Percentiles rank a stretch among this genome's conserved stretches.
phyloP scores from a whole-genome alignment of 441 rosid genomes.

The Kokia cookei region DNA sequence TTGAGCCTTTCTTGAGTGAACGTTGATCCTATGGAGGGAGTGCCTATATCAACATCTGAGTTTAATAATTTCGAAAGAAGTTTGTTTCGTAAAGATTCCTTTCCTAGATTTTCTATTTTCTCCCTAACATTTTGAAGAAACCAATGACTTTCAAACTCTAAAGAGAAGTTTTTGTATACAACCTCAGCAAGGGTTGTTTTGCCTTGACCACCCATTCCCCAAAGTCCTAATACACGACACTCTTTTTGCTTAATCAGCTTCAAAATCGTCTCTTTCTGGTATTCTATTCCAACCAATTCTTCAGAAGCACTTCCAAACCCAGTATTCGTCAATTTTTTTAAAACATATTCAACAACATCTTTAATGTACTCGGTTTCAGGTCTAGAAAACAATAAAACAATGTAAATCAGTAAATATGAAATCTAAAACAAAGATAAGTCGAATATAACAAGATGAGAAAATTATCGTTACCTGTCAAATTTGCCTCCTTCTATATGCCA shows the following conservation, averaged over 20 bases:
- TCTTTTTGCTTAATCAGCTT: conserved; percentile 3
- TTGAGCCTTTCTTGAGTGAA: conserved; percentile 12
- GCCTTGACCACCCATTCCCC: conserved; percentile 28
- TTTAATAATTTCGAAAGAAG: conserved; percentile 17
- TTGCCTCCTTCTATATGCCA: not conserved
- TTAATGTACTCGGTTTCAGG: conserved; percentile 15
- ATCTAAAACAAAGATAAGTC: not conserved
- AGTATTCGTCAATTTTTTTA: not conserved
- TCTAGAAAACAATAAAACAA: not conserved
- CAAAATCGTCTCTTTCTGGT: conserved; percentile 6
- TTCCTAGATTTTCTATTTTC: not conserved
- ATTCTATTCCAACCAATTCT: conserved; percentile 14
- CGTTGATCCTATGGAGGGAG: conserved; percentile 11
- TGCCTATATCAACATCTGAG: conserved; percentile 6
- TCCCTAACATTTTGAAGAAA: conserved; percentile 17
- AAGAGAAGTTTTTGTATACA: conserved; percentile 9
- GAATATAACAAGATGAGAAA: conserved; percentile 1
- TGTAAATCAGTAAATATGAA: no score
- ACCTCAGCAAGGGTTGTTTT: conserved; percentile 24
- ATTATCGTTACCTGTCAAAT: not conserved
- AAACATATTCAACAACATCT: conserved; percentile 15
- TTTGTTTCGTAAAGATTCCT: conserved; percentile 10
- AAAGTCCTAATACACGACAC: conserved; percentile 22
- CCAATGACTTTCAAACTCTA: conserved; percentile 15
- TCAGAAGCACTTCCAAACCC: not conserved